These are phyloP conservation scores for Pilobolus umbonatus DNA, from an alignment of 192 early-diverging fungal species.

Conservation along the genomic window DNA sequence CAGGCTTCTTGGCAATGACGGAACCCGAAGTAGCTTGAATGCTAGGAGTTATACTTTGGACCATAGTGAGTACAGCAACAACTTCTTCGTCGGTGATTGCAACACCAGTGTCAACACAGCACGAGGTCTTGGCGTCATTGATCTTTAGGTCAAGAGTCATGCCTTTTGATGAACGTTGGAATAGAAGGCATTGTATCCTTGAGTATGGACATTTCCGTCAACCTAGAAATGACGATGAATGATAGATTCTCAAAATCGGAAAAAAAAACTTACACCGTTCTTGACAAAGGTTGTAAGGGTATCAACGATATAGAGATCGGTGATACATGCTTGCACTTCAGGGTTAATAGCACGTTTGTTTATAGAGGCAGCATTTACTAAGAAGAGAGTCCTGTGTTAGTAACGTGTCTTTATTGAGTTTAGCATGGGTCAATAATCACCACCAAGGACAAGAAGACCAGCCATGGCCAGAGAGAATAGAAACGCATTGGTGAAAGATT, in stretches of 20 bases:
- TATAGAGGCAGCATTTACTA: constrained; percentile 8
- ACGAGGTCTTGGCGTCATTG: constrained; percentile 1
- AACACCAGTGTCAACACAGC: background rate
- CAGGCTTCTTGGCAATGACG: constrained; percentile 9
- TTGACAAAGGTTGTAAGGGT: background rate
- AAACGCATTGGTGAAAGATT: too few species aligned
- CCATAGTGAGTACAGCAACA: constrained; percentile 1
- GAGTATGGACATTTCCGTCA: background rate
- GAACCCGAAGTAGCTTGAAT: background rate
- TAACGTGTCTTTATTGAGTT: background rate
- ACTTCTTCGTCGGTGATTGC: constrained; percentile 7
- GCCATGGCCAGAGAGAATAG: too few species aligned
- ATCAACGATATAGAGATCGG: background rate
- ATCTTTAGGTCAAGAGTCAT: background rate
- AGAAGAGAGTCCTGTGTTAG: background rate
- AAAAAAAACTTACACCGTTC: background rate
- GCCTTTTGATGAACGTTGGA: background rate
- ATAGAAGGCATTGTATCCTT: background rate
- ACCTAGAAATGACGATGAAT: constrained; percentile 6
- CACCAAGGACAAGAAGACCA: too few species aligned
- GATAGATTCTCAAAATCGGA: background rate
- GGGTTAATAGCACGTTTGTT: constrained; percentile 1
- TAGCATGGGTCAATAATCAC: too few species aligned
- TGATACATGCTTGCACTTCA: constrained; percentile 4
- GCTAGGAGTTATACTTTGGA: background rate